Evolutionary conservation across 2,329 filamentous ascomycete genomes (phyloP), one percentile per base, ranked within the genome.

Genomic region (Lecanicillium sp.): DNA sequence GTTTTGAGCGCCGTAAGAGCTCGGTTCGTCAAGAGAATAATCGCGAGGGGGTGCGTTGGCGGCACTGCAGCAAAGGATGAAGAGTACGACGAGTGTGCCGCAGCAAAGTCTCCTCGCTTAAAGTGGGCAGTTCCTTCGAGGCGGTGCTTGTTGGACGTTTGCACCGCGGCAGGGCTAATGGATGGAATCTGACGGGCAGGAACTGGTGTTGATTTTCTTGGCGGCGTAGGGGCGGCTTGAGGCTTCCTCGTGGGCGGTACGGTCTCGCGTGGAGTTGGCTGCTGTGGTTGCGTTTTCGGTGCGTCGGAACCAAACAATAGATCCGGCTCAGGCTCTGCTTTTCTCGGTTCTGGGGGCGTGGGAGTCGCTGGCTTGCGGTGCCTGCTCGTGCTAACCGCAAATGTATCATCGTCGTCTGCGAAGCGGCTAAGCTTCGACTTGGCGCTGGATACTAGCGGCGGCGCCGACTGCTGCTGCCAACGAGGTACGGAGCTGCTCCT

Each of bases 11-110:
- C 82, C 1, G 90, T 96, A 47, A 97, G 71, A 4, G 92, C 85
- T 38, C 87, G 86, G 57, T 98, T 98, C 51, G 86, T 90, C 17
- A 94, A 77, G 6, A 97, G 74, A n/a, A 97, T 69, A 43, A 97
- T 92, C 14, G 78, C 78, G 17, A 97, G 70, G 0, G 90, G 90
- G 57, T 98, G 92, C 4, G 71, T 74, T 12, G 76, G 61, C 2
- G 92, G 92, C 22, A 98, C 69, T 28, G 79, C 76, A 1, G 74
- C 66, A 3, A 98, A 68, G 2, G 92, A 87, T 20, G 77, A 74
- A 1, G 84, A 79, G 59, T 97, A 98, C 1, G 84, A 81, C 15
- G 79, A 71, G 52, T 96, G 87, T 0, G 92, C 92, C 9, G 84
- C 75, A 14, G 86, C 83, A 59, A 87, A 98, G 59, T 98, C 92